Evolutionary conservation across 805 yeast species (phyloP).

Genomic region (Grigorovia humatica): DNA sequence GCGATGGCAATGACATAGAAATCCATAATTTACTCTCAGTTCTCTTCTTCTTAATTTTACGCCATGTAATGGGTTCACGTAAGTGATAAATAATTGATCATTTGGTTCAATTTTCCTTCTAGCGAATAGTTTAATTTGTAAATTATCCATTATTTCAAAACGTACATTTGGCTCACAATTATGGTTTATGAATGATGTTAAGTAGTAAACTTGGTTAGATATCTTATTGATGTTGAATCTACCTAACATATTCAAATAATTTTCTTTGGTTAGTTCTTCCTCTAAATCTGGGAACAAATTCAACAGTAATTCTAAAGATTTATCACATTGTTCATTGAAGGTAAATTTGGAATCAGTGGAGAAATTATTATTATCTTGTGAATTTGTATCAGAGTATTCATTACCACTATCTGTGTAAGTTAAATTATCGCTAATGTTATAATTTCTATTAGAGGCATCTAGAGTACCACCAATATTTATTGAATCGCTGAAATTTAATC

Average conservation of each 20-base stretch:
- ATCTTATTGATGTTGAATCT: slow-evolving; percentile 65
- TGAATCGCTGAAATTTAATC: slow-evolving; percentile 50
- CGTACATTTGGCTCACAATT: slow-evolving; percentile 63
- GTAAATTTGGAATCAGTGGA: neutral
- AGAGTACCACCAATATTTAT: slow-evolving; percentile 33
- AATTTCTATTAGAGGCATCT: slow-evolving; percentile 33
- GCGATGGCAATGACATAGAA: slow-evolving; percentile 54
- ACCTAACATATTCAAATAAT: slow-evolving; percentile 54
- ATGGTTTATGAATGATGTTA: slow-evolving; percentile 68
- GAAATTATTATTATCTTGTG: slow-evolving; percentile 22
- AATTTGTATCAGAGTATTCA: neutral
- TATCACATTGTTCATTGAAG: slow-evolving; percentile 39
- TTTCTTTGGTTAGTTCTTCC: slow-evolving; percentile 36
- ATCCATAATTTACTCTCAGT: slow-evolving; percentile 71
- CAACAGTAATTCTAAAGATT: slow-evolving; percentile 42
- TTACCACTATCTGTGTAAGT: neutral
- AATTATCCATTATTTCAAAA: slow-evolving; percentile 35
- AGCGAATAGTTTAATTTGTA: slow-evolving; percentile 52
- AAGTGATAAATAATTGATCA: slow-evolving; percentile 60
- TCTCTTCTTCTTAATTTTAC: slow-evolving; percentile 54
- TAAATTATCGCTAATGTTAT: neutral
- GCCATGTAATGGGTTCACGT: slow-evolving; percentile 57
- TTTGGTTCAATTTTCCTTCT: slow-evolving; percentile 45
- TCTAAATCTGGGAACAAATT: slow-evolving; percentile 34
- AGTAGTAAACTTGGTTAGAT: slow-evolving; percentile 48